Evolutionary conservation across 1,284 basidiomycete genomes (phyloP), one percentile per base, ranked within the genome.

Genomic region (Cryptococcus neoformans): DNA sequence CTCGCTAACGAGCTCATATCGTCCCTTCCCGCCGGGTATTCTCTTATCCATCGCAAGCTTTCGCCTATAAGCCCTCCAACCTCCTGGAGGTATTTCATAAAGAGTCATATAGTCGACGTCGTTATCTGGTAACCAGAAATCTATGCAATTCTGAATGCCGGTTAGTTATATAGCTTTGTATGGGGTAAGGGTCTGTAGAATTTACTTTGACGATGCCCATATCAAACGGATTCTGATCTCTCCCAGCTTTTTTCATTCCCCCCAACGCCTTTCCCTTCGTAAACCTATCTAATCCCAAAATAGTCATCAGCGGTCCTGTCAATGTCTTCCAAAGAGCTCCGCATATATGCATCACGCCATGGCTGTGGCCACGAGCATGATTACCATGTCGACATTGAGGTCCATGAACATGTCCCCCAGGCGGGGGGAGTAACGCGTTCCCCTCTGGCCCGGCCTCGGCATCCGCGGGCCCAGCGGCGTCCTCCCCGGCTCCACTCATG

Each of bases 241-340:
- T 84, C 14, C 84, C 80, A 42, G 74, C 80, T 64, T 76, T 69
- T 50, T 76, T 76, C 57, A 98, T 84, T 8, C 92, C 92, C 64
- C 89, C 86, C 3, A 88, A 87, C 0, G 90, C 92, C 64, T 87
- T 87, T 35, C 92, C 92, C 57, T 87, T 85, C 14, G 94, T 96
- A 78, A 97, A 98, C 49, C 92, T 80, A 74, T 98, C 95, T 47
- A 98, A 83, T 0, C 95, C 95, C 41, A 96, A 84, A 1, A 98
- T 81, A 72, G 88, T 88, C 80, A 98, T 86, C 51, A 77, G 56
- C 5, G 81, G 77, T 34, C 81, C 82, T 53, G 64, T 69, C 36
- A 67, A 64, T 36, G 55, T 57, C 35, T 61, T 63, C 37, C 61
- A 56, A 8, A 67, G 52, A 44, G 51, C 62, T 41, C 57, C 55